A percentile compares a stretch with the other conserved stretches of the same genome.
These are phyloP conservation scores for Phaeoacremonium minimum DNA, from an alignment of 2,329 filamentous ascomycete species.

Conservation along the genomic window DNA sequence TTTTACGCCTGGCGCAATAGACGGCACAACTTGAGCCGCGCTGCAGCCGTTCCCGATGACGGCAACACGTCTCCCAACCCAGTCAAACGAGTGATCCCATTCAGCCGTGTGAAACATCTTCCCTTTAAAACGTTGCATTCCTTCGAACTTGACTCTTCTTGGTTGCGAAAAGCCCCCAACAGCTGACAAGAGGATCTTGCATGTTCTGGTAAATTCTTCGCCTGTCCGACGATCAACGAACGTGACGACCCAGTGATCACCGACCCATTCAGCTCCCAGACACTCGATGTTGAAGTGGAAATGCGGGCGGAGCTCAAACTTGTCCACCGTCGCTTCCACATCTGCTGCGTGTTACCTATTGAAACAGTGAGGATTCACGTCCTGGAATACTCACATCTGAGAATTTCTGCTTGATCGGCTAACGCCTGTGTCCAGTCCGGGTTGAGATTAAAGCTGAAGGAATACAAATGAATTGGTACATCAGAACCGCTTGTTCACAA, in stretches of 20 bases:
- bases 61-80: conserved; percentile 22
- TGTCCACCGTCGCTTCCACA: neutral
- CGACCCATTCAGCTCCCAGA: neutral
- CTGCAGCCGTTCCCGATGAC: conserved; percentile 32
- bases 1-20: conserved; percentile 19
- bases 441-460: conserved; percentile 10
- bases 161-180: conserved; percentile 1
- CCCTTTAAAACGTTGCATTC: conserved; percentile 25
- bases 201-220: neutral
- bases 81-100: conserved; percentile 23
- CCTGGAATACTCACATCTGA: no score
- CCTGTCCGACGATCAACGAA: neutral
- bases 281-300: neutral
- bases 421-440: neutral
- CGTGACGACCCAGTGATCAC: conserved; percentile 17
- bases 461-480: conserved; percentile 9
- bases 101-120: conserved; percentile 26
- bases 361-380: neutral
- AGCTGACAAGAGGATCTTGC: neutral
- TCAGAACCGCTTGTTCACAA: no score
- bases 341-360: no score
- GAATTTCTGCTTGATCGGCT: neutral
- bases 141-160: conserved; percentile 16
- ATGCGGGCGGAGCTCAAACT: neutral
- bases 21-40: conserved; percentile 28